Percentiles rank a stretch among this genome's conserved stretches.
These are phyloP conservation scores for Arachis stenosperma DNA, from an alignment of 306 rosid species.

Conservation along the genomic window DNA sequence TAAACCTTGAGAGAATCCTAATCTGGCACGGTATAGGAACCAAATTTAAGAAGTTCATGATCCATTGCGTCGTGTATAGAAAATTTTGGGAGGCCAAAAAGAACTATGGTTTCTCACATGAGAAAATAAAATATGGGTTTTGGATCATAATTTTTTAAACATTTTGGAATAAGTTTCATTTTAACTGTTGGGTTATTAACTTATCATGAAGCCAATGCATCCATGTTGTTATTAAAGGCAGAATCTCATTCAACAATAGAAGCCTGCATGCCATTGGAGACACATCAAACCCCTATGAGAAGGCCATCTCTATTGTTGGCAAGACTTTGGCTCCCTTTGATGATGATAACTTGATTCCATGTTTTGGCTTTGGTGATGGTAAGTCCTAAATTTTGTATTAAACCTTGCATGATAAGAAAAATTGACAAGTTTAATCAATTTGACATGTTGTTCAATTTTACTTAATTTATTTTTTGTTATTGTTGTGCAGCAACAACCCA, in stretches of 20 bases:
- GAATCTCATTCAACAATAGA: conserved; percentile 68
- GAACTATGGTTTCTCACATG: conserved; percentile 4
- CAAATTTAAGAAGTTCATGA: background rate
- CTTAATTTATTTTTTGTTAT: background rate
- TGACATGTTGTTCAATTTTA: conserved; percentile 21
- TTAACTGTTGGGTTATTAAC: conserved; percentile 7
- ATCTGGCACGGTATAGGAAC: conserved; percentile 22
- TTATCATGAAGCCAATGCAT: conserved; percentile 32
- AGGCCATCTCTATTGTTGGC: conserved; percentile 76
- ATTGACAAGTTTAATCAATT: conserved; percentile 6
- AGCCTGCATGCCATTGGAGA: conserved; percentile 77
- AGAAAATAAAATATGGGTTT: background rate
- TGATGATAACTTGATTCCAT: conserved; percentile 93
- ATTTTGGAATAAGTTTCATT: conserved; percentile 12
- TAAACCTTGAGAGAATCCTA: too few relatives aligned
- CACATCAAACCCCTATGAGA: conserved; percentile 86
- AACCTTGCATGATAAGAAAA: background rate
- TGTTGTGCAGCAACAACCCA: conserved; percentile 71
- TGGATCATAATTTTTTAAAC: background rate
- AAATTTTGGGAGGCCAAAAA: background rate
- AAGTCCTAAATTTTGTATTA: conserved; percentile 31
- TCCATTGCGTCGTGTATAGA: background rate
- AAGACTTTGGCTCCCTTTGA: conserved; percentile 93
- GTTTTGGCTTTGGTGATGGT: conserved; percentile 97
- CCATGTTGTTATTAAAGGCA: conserved; percentile 59